Percentiles rank a stretch among this genome's conserved stretches.
Evolutionary conservation across 495 filamentous ascomycete genomes (phyloP).

Genomic region (Viridothelium virens): DNA sequence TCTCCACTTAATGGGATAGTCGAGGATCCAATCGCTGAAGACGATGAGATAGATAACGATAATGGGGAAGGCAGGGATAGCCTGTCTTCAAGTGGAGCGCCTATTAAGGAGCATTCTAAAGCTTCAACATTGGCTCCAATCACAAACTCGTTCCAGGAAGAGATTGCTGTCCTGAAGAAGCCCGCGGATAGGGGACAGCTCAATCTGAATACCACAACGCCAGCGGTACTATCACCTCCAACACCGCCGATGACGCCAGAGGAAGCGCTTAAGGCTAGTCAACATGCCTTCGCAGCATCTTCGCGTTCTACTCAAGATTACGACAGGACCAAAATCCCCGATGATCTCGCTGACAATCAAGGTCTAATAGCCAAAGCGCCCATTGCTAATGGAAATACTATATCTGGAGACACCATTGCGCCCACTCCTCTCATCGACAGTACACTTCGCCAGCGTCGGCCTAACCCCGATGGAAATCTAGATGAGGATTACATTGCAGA

Average conservation of each 20-base stretch:
- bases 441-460: background rate
- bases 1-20: background rate
- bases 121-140: background rate
- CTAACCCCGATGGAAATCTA: background rate
- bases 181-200: background rate
- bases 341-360: background rate
- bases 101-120: background rate
- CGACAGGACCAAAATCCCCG: background rate
- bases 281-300: background rate
- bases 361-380: background rate
- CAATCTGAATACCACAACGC: background rate
- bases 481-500: background rate
- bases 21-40: background rate
- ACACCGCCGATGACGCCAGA: conserved; percentile 6
- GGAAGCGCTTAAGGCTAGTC: background rate
- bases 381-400: background rate
- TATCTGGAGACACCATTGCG: background rate
- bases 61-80: background rate
- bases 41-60: background rate
- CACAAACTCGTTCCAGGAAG: background rate
- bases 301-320: background rate
- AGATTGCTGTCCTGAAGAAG: background rate
- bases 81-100: background rate
- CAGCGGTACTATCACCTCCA: conserved; percentile 3
- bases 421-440: background rate